These are phyloP conservation scores for Lachancea quebecensis DNA, from an alignment of 805 yeast genomes.

Conservation along the genomic window DNA sequence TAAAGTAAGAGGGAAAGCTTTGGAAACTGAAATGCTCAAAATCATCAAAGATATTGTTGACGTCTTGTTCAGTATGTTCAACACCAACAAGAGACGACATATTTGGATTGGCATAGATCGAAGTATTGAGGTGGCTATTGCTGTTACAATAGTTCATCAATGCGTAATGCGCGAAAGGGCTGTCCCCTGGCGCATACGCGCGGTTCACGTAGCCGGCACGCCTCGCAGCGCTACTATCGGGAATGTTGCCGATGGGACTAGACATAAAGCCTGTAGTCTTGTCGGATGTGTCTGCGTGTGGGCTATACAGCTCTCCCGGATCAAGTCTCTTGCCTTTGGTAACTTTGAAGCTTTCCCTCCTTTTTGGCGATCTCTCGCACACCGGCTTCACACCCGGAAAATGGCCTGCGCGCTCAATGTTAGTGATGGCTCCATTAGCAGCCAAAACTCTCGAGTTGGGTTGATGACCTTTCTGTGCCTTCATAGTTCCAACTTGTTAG, in stretches of 20 bases:
- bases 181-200: slow-evolving; percentile 1
- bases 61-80: slow-evolving; percentile 1
- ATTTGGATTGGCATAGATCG: slow-evolving; percentile 2
- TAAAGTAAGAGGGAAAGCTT: slow-evolving; percentile 42
- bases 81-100: background rate
- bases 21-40: slow-evolving; percentile 7
- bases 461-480: slow-evolving; percentile 4
- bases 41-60: slow-evolving; percentile 5
- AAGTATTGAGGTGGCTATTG: slow-evolving; percentile 1
- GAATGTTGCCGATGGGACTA: background rate
- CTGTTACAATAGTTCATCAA: slow-evolving; percentile 13
- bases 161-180: slow-evolving; percentile 16
- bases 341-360: slow-evolving; percentile 6
- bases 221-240: background rate
- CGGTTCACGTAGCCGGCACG: background rate
- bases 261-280: background rate
- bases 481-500: background rate
- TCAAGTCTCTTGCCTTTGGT: slow-evolving; percentile 4
- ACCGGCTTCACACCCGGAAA: background rate
- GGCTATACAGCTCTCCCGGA: background rate
- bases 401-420: slow-evolving; percentile 2
- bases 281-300: background rate
- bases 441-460: slow-evolving; percentile 2
- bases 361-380: slow-evolving; percentile 6
- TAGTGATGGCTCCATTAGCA: slow-evolving; percentile 5